Evolutionary conservation across 2,329 filamentous ascomycete genomes (phyloP), one percentile per base, ranked within the genome.

Genomic region (Verticillium longisporum): DNA sequence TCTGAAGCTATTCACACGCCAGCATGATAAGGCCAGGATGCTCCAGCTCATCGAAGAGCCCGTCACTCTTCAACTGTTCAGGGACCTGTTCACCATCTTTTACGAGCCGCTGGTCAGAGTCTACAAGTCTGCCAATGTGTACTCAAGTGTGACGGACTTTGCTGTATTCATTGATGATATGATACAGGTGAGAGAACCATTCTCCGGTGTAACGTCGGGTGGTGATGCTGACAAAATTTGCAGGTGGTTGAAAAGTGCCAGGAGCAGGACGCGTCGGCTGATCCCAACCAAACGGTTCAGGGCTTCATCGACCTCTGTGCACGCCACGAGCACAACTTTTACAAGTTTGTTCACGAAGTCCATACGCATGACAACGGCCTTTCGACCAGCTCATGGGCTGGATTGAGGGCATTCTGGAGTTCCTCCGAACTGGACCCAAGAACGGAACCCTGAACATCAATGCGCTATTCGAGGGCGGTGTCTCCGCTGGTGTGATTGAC

Each of bases 311-410:
- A 99, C 71, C 83, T 99, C 26, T 99, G 95, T 74, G 89, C 91
- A 66, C 87, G 95, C 54, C 95, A 99, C 73, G 92, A 99, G 75
- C 87, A 96, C 72, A 96, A 96, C 76, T 94, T 99, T 72, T 99
- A 98, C 83, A 98, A 97, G 74, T 99, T 99, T 73, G 90, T 99
- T 3, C 95, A 99, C 73, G 95, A 99, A 76, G 94, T 99, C 1
- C 95, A 99, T 71, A 88, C 91, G 6, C 94, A 99, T 69, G 95
- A 99, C 73, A 96, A 99, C 65, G 95, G 95, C 0, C 84, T 99
- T 99, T 99, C 69, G 93, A 92, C 38, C 91, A 96, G 69, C 83
- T 99, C 58, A 99, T 99, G 95, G 88, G 88, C 32, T 98, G 95
- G 95, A 88, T 98, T 55, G 95, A 99, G 77, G 90, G 89, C 38